Conservation (phyloP, 257 asterid species). For the Rubia yunnanensis region DNA sequence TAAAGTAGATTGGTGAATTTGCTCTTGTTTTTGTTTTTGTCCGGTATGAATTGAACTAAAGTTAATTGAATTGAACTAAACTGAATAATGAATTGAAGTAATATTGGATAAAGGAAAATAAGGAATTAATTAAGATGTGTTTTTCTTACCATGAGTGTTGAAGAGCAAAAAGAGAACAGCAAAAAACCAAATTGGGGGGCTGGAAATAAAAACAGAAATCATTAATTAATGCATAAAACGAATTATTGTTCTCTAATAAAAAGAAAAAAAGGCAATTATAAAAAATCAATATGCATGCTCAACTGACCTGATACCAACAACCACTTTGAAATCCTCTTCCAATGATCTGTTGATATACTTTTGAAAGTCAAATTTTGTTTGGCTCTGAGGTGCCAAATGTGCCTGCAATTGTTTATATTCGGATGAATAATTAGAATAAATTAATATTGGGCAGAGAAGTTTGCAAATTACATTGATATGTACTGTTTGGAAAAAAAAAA, state of each 20-base stretch:
- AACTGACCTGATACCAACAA: constrained; percentile 82
- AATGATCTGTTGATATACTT: constrained; percentile 77
- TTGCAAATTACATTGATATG: not conserved
- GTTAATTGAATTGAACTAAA: not conserved
- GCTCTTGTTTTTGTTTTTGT: not conserved
- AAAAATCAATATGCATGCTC: no score
- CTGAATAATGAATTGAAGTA: no score
- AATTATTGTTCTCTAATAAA: no score
- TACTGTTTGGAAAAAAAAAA: not conserved
- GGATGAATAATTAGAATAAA: not conserved
- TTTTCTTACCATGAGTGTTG: constrained; percentile 78
- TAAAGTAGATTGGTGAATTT: no score
- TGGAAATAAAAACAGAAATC: constrained; percentile 19
- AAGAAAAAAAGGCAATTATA: no score
- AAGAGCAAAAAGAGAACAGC: constrained; percentile 78
- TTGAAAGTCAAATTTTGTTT: constrained; percentile 58
- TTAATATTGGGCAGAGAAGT: no score
- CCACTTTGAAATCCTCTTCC: constrained; percentile 96
- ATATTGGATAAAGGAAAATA: no score
- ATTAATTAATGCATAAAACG: no score
- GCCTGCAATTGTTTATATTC: constrained; percentile 36
- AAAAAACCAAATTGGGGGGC: constrained; percentile 80
- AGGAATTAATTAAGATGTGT: not conserved
- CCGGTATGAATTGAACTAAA: not conserved
- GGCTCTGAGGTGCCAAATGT: constrained; percentile 85